Base-by-base conservation (phyloP, 495 filamentous ascomycete genomes). In the Aspergillus nidulans region DNA sequence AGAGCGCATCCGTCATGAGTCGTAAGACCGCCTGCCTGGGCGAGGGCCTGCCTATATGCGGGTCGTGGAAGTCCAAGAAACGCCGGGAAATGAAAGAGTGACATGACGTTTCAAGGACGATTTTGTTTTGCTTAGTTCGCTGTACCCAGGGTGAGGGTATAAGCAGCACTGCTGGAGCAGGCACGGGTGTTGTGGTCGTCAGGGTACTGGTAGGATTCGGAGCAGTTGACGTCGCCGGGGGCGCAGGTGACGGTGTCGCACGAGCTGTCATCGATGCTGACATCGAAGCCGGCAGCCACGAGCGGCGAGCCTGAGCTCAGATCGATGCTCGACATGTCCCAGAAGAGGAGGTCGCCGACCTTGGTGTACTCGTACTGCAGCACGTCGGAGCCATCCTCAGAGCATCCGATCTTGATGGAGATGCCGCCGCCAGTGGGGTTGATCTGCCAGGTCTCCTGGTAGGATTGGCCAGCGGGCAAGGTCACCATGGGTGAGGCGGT, bases 301-400 rank as follows among this genome's bases (percentile, higher is more conserved):
- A 66, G 62, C 2, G 53, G 38, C 8, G 59, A 63, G 52, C 60
- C 48, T 8, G 39, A 15, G 23, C 50, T 53, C 48, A 62, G 51
- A 56, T 69, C 49, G 49, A 69, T 63, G 57, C 55, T 57, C 15
- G 71, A 75, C 30, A 75, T 62, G 56, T 76, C 73, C 73, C 73
- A 76, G 65, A 56, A 74, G 64, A 76, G 66, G 34, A 61, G 68
- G 30, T 72, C 65, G 42, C 48, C 52, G 20, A 57, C 46, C 52
- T 65, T 45, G 60, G 73, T 75, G 67, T 76, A 76, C 67, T 76
- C 73, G 66, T 72, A 76, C 64, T 76, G 73, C 10, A 76, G 64
- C n/a, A 76, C 66, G 45, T 68, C 65, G 58, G 42, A n/a, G 56
- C 65, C 63, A 39, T 59, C 57, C 13, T 42, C 56, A 36, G 62